Evolutionary conservation across 129 eudicot species (phyloP).

Genomic region (Helianthus tuberosus): DNA sequence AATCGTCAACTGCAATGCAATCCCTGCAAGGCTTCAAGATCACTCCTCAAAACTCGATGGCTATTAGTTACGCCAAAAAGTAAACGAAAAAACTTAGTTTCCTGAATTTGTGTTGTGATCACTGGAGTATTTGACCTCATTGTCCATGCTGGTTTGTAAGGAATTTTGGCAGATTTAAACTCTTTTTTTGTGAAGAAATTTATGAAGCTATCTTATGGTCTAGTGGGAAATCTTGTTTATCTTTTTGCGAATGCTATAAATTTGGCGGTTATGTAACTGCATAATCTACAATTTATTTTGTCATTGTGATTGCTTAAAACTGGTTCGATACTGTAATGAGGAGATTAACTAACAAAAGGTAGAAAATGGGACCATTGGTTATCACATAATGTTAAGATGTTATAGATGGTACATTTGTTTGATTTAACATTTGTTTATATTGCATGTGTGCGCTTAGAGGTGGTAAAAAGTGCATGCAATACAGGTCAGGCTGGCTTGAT

Average conservation of each 20-base stretch:
- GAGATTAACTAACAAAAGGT: too few relatives aligned
- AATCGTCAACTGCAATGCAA: slow-evolving; percentile 88
- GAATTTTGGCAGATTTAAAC: slow-evolving; percentile 30
- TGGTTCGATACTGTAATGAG: too few relatives aligned
- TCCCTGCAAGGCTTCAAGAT: slow-evolving; percentile 93
- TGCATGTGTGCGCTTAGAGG: too few relatives aligned
- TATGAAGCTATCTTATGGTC: slow-evolving; percentile 1
- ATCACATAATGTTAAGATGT: too few relatives aligned
- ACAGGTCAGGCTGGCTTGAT: too few relatives aligned
- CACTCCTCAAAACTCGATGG: slow-evolving; percentile 88
- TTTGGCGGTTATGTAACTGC: too few relatives aligned
- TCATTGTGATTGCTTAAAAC: too few relatives aligned
- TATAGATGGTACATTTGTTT: too few relatives aligned
- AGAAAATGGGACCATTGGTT: too few relatives aligned
- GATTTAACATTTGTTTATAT: too few relatives aligned
- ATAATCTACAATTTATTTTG: too few relatives aligned
- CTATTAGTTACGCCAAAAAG: slow-evolving; percentile 82
- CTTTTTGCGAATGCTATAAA: not conserved
- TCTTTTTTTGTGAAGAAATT: slow-evolving; percentile 26
- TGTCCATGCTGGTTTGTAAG: slow-evolving; percentile 23
- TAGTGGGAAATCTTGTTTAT: not conserved
- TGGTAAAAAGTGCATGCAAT: too few relatives aligned
- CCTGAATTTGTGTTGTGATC: slow-evolving; percentile 12
- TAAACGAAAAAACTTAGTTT: slow-evolving; percentile 13
- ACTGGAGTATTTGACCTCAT: slow-evolving; percentile 7